Conservation (phyloP, 2,329 filamentous ascomycete species). For the Trichoderma sp. region DNA sequence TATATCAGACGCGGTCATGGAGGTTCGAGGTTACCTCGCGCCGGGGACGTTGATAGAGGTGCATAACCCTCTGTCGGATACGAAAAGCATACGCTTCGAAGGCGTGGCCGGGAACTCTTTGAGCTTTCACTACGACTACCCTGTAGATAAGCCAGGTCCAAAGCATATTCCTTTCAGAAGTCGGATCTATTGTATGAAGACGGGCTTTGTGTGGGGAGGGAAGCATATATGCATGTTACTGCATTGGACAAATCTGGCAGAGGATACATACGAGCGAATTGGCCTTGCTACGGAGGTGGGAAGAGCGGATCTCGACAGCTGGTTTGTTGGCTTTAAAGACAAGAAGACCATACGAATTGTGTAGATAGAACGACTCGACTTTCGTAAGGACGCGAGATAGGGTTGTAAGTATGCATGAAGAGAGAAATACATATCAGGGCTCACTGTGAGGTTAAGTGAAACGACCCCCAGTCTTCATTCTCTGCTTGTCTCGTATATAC, state of each 20-base stretch:
- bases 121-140: constrained; percentile 9
- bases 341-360: background rate
- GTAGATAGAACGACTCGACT: background rate
- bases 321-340: background rate
- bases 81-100: background rate
- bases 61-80: background rate
- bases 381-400: background rate
- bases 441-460: too few species aligned
- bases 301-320: constrained; percentile 7
- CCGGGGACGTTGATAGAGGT: background rate
- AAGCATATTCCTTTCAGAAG: constrained; percentile 3
- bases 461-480: too few species aligned
- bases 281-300: constrained; percentile 14
- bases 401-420: background rate
- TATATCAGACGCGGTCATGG: constrained; percentile 14
- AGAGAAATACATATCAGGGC: background rate
- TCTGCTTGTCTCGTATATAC: background rate
- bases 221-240: constrained; percentile 26
- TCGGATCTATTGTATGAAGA: constrained; percentile 25
- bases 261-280: constrained; percentile 13
- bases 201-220: constrained; percentile 26
- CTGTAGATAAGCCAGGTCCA: constrained; percentile 12
- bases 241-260: background rate
- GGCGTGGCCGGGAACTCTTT: background rate
- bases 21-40: constrained; percentile 7